Evolutionary conservation across 2,329 filamentous ascomycete genomes (phyloP), one percentile per base, ranked within the genome.

Genomic region (Hypoxylon sp.): DNA sequence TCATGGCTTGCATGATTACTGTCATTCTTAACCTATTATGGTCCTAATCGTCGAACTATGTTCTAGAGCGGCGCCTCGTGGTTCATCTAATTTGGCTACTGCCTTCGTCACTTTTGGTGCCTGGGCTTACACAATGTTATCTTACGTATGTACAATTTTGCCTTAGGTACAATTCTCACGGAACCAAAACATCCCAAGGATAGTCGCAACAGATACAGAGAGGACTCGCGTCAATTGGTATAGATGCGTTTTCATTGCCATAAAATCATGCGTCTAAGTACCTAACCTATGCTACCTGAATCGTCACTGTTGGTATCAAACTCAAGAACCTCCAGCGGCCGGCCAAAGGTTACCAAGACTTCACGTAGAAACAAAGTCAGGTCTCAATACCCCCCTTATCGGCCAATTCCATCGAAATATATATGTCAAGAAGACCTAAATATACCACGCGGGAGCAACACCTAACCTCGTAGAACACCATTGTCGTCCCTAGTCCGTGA

Each of bases 191-290:
- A 44, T 31, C 9, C 9, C 5, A 19, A 19, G 39, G 13, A 19
- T 6, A 50, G 10, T 50, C n/a, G n/a, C n/a, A n/a, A 53, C 2
- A 39, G 22, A 2, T 39, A 13, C 4, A 55, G 35, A 39, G 54
- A 22, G 37, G 29, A 50, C n/a, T 39, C 33, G 62, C 58, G 50
- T 63, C 54, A 31, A 58, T 68, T 71, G 19, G 19, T 22, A 66
- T 62, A 70, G 68, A 68, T 68, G 46, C 57, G 37, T 63, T 71
- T 59, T 65, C 53, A 63, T 73, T 73, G 68, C 63, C 70, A 68
- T 74, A 72, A 70, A 67, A 66, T 74, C 72, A 70, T 73, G 68
- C 61, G 55, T 46, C 52, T 62, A 62, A 66, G 55, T 66, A 54
- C 57, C 42, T 67, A 71, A 67, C 50, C 48, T 62, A 68, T 69